These are phyloP conservation scores for Vigna hirtella DNA, from an alignment of 306 rosid species.

Conservation along the genomic window DNA sequence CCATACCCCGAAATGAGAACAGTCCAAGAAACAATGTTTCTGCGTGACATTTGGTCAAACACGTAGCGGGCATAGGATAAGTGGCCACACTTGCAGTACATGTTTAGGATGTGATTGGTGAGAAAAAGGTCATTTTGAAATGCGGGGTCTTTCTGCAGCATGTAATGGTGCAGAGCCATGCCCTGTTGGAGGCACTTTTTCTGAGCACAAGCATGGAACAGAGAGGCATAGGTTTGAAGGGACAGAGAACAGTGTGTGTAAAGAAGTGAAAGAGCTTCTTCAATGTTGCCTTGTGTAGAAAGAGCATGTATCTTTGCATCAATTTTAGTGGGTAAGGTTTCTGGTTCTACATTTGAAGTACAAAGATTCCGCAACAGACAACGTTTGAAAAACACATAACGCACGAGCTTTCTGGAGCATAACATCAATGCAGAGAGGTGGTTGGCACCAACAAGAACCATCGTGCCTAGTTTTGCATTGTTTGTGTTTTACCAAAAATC, in stretches of 20 bases:
- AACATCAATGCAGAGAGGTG: conserved; percentile 38
- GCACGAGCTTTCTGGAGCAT: conserved; percentile 33
- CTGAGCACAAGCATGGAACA: conserved; percentile 77
- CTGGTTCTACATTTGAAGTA: conserved; percentile 33
- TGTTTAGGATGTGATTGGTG: conserved; percentile 73
- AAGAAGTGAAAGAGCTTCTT: conserved; percentile 64
- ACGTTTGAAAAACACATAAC: conserved; percentile 32
- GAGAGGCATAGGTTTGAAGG: conserved; percentile 66
- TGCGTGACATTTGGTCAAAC: conserved; percentile 71
- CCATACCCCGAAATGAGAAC: conserved; percentile 82
- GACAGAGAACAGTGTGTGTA: conserved; percentile 57
- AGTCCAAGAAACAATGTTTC: conserved; percentile 88
- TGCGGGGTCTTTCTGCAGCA: conserved; percentile 55
- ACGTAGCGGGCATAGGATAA: conserved; percentile 55
- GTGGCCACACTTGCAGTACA: conserved; percentile 79
- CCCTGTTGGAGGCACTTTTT: conserved; percentile 67
- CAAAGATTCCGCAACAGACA: conserved; percentile 32
- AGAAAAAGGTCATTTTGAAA: conserved; percentile 58
- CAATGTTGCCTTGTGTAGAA: conserved; percentile 58
- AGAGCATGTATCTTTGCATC: conserved; percentile 48
- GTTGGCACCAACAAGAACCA: background rate
- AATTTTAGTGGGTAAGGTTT: conserved; percentile 39
- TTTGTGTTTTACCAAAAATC: background rate
- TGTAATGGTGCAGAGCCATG: conserved; percentile 62
- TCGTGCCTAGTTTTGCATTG: conserved; percentile 15